phyloP scores from a whole-genome alignment of 495 filamentous ascomycete species.

The Talaromyces liani region DNA sequence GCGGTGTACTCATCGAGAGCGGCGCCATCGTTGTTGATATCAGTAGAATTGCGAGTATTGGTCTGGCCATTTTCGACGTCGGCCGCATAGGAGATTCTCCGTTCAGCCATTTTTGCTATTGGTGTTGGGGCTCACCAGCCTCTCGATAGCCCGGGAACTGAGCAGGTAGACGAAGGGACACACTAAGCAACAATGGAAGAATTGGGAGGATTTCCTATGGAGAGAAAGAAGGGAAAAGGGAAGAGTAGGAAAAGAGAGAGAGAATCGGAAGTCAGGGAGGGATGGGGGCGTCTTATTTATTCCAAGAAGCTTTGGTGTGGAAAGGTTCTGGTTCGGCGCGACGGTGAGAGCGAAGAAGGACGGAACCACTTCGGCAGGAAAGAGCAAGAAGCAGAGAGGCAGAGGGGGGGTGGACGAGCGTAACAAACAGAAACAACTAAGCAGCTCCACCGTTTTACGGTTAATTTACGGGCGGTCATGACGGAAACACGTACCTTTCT shows the following conservation, averaged over 20 bases:
- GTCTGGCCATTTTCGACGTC: constrained; percentile 44
- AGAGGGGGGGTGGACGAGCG: not conserved
- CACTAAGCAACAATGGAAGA: constrained; percentile 30
- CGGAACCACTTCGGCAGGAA: not conserved
- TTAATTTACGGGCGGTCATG: not conserved
- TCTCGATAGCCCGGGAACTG: constrained; percentile 33
- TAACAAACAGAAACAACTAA: not conserved
- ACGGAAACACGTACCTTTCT: not conserved
- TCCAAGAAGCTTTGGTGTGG: not conserved
- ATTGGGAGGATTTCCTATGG: constrained; percentile 41
- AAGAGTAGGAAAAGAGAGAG: constrained; percentile 18
- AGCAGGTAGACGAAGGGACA: constrained; percentile 28
- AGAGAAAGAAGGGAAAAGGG: constrained; percentile 15
- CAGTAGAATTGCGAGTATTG: constrained; percentile 24
- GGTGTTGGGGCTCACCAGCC: constrained; percentile 34
- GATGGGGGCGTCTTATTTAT: constrained; percentile 13
- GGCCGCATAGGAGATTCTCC: constrained; percentile 48
- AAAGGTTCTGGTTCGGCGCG: not conserved
- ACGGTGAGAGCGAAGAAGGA: constrained; percentile 1
- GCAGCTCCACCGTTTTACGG: not conserved
- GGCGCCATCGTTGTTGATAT: constrained; percentile 21
- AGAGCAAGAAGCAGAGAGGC: not conserved
- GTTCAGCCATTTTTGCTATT: constrained; percentile 43
- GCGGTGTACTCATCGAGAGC: constrained; percentile 45
- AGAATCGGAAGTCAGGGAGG: constrained; percentile 18